Percentiles rank a stretch among this genome's conserved stretches.
phyloP scores from a whole-genome alignment of 1,284 basidiomycete genomes.

The Trametes pubescens region DNA sequence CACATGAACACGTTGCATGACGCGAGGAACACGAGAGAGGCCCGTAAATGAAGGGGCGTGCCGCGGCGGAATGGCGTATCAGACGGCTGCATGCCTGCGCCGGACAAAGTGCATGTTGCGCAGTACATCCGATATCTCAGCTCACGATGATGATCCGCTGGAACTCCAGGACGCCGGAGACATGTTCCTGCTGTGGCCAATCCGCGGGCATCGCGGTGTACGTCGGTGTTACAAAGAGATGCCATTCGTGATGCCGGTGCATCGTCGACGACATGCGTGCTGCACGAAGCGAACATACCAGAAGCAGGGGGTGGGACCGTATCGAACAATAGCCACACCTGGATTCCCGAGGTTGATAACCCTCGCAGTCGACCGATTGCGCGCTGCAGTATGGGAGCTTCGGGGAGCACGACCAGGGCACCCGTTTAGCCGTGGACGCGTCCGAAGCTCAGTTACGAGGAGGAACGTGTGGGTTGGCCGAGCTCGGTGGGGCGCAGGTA shows the following conservation, averaged over 20 bases:
- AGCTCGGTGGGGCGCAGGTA: conserved; percentile 9
- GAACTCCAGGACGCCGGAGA: conserved; percentile 7
- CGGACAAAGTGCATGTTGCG: conserved; percentile 21
- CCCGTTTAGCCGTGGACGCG: conserved; percentile 11
- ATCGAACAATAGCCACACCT: conserved; percentile 12
- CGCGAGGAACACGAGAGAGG: conserved; percentile 12
- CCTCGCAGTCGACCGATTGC: conserved; percentile 11
- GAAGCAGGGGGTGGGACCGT: conserved; percentile 2
- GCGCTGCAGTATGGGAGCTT: neutral
- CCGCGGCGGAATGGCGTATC: conserved; percentile 31
- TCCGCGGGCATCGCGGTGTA: conserved; percentile 14
- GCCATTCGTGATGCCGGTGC: conserved; percentile 23
- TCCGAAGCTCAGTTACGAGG: conserved; percentile 7
- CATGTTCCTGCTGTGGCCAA: conserved; percentile 29
- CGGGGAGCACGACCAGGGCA: conserved; percentile 2
- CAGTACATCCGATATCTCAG: conserved; percentile 33
- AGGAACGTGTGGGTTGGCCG: neutral
- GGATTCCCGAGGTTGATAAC: conserved; percentile 8
- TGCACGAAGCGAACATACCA: conserved; percentile 12
- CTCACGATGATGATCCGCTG: conserved; percentile 10
- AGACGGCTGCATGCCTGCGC: conserved; percentile 14
- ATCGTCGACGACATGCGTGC: conserved; percentile 6
- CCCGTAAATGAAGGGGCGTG: conserved; percentile 14
- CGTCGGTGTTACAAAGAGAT: conserved; percentile 8
- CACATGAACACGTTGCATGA: conserved; percentile 16